phyloP scores from a whole-genome alignment of 371 early-diverging fungal genomes.

The Mucor sp. region DNA sequence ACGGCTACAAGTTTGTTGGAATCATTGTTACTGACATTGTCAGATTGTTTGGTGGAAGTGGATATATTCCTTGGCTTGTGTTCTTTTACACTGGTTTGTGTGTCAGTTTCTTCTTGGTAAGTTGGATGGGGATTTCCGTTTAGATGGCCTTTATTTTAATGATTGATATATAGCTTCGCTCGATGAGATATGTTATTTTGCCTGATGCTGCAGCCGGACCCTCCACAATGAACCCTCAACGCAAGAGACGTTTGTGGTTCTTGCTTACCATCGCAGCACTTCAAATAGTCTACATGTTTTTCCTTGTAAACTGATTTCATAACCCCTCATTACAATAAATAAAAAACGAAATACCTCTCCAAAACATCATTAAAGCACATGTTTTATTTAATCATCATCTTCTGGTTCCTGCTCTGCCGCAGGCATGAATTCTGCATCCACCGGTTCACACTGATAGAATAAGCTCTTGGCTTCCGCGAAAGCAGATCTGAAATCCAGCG shows the following conservation, averaged over 20 bases:
- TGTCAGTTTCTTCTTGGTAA: constrained; percentile 70
- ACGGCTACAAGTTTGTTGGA: constrained; percentile 97
- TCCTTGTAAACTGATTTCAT: constrained; percentile 59
- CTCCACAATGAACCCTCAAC: constrained; percentile 76
- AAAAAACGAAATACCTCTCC: not conserved
- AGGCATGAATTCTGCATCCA: constrained; percentile 61
- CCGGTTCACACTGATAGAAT: constrained; percentile 49
- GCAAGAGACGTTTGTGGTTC: constrained; percentile 87
- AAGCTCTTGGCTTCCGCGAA: constrained; percentile 47
- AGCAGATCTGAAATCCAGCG: constrained; percentile 54
- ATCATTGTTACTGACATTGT: constrained; percentile 63
- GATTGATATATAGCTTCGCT: constrained; percentile 63
- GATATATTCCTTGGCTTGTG: constrained; percentile 60
- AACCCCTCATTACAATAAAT: not conserved
- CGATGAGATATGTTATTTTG: constrained; percentile 86
- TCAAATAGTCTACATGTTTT: constrained; percentile 83
- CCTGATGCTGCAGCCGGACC: constrained; percentile 78
- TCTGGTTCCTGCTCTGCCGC: constrained; percentile 50
- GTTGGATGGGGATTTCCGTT: not conserved
- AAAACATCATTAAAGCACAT: not conserved
- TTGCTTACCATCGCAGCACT: constrained; percentile 82
- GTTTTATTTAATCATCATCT: constrained; percentile 25
- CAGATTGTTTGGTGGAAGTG: constrained; percentile 50
- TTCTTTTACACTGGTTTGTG: constrained; percentile 81
- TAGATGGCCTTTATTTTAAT: not conserved